Conservation (phyloP, 495 filamentous ascomycete species). For the Articulospora tetracladia region DNA sequence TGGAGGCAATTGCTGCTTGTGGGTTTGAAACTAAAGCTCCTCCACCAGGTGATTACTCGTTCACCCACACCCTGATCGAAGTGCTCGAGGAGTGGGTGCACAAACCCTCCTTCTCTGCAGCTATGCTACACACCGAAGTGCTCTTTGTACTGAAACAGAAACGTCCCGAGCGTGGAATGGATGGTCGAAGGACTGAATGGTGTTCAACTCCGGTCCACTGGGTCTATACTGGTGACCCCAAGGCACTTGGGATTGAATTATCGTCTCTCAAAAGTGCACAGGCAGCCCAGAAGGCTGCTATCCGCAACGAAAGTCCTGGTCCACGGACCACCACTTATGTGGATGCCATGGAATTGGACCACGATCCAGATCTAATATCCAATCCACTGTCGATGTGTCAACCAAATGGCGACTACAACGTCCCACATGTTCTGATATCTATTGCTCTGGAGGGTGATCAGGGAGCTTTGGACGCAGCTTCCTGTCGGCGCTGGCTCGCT, state of each 20-base stretch:
- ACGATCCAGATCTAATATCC: background rate
- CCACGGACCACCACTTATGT: background rate
- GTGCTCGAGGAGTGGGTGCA: slow-evolving; percentile 46
- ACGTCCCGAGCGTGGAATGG: slow-evolving; percentile 38
- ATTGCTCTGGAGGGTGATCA: slow-evolving; percentile 49
- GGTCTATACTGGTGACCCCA: slow-evolving; percentile 49
- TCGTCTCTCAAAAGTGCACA: background rate
- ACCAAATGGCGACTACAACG: slow-evolving; percentile 1
- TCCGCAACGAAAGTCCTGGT: background rate
- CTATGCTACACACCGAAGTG: slow-evolving; percentile 48
- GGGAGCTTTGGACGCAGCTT: slow-evolving; percentile 35
- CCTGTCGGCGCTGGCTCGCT: slow-evolving; percentile 47
- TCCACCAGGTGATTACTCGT: slow-evolving; percentile 46
- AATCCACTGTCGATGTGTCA: background rate
- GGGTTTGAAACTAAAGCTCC: slow-evolving; percentile 50
- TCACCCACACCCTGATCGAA: slow-evolving; percentile 46
- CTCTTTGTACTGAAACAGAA: slow-evolving; percentile 48
- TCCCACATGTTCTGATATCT: slow-evolving; percentile 48
- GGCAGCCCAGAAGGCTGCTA: background rate
- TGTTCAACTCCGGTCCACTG: slow-evolving; percentile 48
- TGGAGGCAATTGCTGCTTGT: slow-evolving; percentile 49
- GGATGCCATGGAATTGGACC: slow-evolving; percentile 9
- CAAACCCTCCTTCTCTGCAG: slow-evolving; percentile 40
- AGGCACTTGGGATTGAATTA: slow-evolving; percentile 47
- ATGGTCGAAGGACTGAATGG: slow-evolving; percentile 46